phyloP scores from a whole-genome alignment of 352 stramenopile species.

The Lagenidium sp. region DNA sequence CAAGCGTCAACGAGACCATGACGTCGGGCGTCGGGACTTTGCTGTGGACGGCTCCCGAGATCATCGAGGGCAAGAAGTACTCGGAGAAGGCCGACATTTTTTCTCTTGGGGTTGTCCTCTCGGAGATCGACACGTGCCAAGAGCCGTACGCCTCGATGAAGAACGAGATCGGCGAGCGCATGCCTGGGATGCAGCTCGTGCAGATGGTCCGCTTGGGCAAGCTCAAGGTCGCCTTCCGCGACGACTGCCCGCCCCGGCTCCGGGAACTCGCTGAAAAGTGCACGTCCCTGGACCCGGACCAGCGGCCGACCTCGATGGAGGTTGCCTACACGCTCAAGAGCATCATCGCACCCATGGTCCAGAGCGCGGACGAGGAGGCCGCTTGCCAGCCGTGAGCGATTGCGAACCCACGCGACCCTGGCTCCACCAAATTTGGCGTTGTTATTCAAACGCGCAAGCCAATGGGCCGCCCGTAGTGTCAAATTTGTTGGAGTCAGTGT shows the following conservation, averaged over 20 bases:
- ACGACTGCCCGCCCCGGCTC: constrained; percentile 50
- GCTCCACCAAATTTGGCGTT: no score
- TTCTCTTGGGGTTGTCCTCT: constrained; percentile 77
- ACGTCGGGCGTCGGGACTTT: constrained; percentile 73
- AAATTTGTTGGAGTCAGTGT: no score
- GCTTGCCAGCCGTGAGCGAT: no score
- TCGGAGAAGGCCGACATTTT: constrained; percentile 86
- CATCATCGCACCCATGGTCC: constrained; percentile 59
- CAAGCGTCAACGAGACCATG: constrained; percentile 62
- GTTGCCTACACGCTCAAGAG: constrained; percentile 66
- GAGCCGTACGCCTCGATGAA: constrained; percentile 43
- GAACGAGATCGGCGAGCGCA: constrained; percentile 26
- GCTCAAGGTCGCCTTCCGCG: constrained; percentile 33
- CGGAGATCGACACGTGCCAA: constrained; percentile 66
- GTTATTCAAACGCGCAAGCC: no score
- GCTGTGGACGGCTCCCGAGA: constrained; percentile 83
- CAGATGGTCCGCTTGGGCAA: constrained; percentile 49
- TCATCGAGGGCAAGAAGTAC: constrained; percentile 82
- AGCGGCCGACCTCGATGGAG: constrained; percentile 55
- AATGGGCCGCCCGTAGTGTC: no score
- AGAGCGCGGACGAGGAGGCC: no score
- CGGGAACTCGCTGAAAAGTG: constrained; percentile 42
- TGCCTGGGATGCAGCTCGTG: constrained; percentile 65
- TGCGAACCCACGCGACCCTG: no score
- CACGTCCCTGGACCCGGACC: constrained; percentile 54